Evolutionary conservation across 352 stramenopile species (phyloP), one percentile per base, ranked within the genome.

Genomic region (Phytopythium kandeliae): DNA sequence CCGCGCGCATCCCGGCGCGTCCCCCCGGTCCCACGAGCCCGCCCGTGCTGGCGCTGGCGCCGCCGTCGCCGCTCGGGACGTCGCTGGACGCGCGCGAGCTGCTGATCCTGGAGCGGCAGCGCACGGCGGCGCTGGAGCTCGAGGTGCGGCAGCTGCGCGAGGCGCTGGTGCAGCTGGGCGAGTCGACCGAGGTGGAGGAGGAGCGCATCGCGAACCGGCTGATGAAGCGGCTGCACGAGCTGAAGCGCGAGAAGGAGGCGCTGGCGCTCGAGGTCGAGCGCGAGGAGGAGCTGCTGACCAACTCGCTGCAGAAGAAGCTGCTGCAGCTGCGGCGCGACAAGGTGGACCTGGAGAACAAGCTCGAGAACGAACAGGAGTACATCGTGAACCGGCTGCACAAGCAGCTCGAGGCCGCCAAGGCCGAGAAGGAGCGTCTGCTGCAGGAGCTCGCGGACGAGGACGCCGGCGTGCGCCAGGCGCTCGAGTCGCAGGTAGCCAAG

Each of bases 321-420:
- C 72, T 85, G 54, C 69, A 92, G 52, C 65, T 94, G 49, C 83
- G 78, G 47, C 81, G 85, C 49, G 87, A 96, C 60, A 96, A 96
- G 55, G 75, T 96, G 48, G 87, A 96, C 53, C 58, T 96, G 9
- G 87, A 96, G 65, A 96, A 96, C 68, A 91, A 95, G 57, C 75
- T 96, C 11, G 87, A 96, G 68, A 71, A 86, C 54, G 87, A 96
- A 56, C 86, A 96, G 65, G 87, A 96, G 52, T 96, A 95, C 65
- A 92, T 96, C 37, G 86, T 96, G 19, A 96, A 96, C 72, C 92
- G 92, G 47, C 77, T 96, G 38, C 71, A 81, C 58, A 92, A 92
- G 58, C 79, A 94, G 57, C 69, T 94, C 1, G 81, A 92, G 44
- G 68, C 75, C 3, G 78, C 81, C 10, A 78, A 77, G 44, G 51